These are phyloP conservation scores for Podila epigama DNA, from an alignment of 192 early-diverging fungal genomes.

Conservation along the genomic window DNA sequence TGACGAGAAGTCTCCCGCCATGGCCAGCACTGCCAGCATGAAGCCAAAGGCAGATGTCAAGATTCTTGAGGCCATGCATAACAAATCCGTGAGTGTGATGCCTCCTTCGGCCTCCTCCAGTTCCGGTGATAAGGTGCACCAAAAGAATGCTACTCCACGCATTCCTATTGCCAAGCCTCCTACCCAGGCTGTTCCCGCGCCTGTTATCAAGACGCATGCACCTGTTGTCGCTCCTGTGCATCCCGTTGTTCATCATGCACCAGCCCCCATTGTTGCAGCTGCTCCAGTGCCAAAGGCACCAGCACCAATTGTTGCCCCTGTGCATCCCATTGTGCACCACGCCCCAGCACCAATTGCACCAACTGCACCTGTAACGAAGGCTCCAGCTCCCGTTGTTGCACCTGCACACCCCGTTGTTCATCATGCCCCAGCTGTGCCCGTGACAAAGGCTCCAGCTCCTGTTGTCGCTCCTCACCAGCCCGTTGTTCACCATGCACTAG, in stretches of 20 bases:
- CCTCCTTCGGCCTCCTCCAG: too few species aligned
- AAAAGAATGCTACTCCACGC: too few species aligned
- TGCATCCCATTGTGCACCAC: neutral
- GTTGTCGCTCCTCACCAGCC: neutral
- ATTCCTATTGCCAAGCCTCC: too few species aligned
- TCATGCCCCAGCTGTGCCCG: neutral
- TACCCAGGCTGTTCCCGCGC: too few species aligned
- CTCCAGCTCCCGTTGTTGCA: neutral
- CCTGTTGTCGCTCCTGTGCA: too few species aligned
- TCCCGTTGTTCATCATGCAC: neutral
- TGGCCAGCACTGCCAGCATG: neutral
- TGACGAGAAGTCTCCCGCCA: neutral
- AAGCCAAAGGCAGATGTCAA: neutral
- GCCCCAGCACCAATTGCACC: neutral
- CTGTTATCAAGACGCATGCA: neutral
- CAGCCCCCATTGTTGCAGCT: too few species aligned
- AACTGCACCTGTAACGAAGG: neutral
- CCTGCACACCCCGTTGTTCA: neutral
- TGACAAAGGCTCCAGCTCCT: conserved; percentile 1
- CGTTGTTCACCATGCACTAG: neutral
- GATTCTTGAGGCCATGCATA: neutral
- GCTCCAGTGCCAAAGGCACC: neutral
- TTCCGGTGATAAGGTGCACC: too few species aligned
- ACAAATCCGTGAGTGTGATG: neutral
- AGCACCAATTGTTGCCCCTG: neutral